Base-by-base conservation (phyloP, 2,329 filamentous ascomycete genomes). In the Aureobasidium musti region DNA sequence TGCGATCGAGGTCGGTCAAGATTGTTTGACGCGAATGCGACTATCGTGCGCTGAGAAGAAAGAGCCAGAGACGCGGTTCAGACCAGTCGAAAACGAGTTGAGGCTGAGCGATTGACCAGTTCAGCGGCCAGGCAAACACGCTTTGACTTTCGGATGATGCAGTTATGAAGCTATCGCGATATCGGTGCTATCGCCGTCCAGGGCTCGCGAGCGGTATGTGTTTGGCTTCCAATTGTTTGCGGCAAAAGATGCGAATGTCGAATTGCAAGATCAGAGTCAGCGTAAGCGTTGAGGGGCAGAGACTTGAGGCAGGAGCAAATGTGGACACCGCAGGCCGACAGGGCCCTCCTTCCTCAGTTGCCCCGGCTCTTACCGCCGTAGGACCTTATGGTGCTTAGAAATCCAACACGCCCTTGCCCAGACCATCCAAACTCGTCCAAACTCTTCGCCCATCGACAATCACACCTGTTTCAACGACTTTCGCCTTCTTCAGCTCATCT, bases 321-420 rank as follows among this genome's bases (percentile, higher is more conserved):
- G 59, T 50, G 35, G 59, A 63, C 59, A 63, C 59, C 59, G 59
- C 59, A 63, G 59, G 59, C 59, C 49, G 59, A 26, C 43, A 63
- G 43, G 28, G 23, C 59, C 26, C 59, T 28, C 21, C n/a, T n/a
- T 39, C 30, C n/a, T 33, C 39, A 23, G 21, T 30, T 45, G 54
- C 39, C 39, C 28, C 59, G 59, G 45, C 59, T 63, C 37, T 39
- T 63, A 50, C 59, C 59, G 59, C 21, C 37, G 21, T 19, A 33
- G 26, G 21, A 35, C 41, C 41, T 11, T 7, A 35, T n/a, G 59
- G 21, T 63, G 59, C 59, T 63, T 63, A 63, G 59, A 63, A 63
- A 63, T 63, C 59, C 45, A n/a, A 52, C 28, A n/a, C n/a, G 43
- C 43, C 45, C 41, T 26, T 21, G 33, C 45, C 45, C 45, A 63